Evolutionary conservation across 1,284 basidiomycete genomes (phyloP).

Genomic region (Malassezia sympodialis): DNA sequence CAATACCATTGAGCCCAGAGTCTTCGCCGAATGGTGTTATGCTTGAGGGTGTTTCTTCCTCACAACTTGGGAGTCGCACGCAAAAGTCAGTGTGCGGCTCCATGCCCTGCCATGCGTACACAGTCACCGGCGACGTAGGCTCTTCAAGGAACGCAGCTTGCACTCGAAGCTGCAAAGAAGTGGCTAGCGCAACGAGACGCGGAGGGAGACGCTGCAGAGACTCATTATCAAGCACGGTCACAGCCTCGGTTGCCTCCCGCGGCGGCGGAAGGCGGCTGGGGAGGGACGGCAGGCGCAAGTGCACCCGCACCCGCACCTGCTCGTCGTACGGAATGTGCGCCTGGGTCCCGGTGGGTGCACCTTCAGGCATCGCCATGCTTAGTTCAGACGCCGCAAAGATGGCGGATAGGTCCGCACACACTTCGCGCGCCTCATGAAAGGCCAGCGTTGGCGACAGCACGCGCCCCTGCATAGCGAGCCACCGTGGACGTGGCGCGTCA

Average conservation of each 20-base stretch:
- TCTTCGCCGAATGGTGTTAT: neutral
- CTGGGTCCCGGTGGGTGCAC: neutral
- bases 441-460: slow-evolving; percentile 9
- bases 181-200: neutral
- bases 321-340: slow-evolving; percentile 7
- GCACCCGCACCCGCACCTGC: slow-evolving; percentile 3
- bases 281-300: slow-evolving; percentile 3
- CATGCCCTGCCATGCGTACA: slow-evolving; percentile 2
- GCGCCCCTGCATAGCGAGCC: neutral
- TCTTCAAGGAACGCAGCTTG: neutral
- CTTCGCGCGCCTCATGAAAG: slow-evolving; percentile 11
- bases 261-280: slow-evolving; percentile 10
- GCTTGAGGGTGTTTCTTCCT: neutral
- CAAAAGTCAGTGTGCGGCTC: neutral
- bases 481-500: neutral
- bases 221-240: neutral
- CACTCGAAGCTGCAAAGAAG: neutral
- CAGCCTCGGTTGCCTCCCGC: neutral
- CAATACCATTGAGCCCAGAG: neutral
- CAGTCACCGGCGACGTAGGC: neutral
- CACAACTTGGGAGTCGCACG: neutral
- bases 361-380: neutral
- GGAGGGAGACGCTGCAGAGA: neutral
- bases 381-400: slow-evolving; percentile 3
- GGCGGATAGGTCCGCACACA: slow-evolving; percentile 7